Conservation (phyloP, 2,329 filamentous ascomycete genomes). For the Cordyceps cicadae region DNA sequence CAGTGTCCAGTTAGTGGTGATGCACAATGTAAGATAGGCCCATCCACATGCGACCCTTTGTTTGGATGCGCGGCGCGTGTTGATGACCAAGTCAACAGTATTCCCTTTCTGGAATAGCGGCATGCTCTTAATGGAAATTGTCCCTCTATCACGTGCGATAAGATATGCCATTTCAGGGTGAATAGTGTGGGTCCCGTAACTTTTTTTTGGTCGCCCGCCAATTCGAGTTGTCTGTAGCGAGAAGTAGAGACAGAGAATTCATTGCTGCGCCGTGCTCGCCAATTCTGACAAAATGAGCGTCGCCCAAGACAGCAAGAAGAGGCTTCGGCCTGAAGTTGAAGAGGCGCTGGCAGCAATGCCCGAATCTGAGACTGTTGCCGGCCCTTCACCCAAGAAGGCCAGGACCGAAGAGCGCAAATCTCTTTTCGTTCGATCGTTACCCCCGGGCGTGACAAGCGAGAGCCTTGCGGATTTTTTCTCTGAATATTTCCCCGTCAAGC, state of each 20-base stretch:
- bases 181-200: slow-evolving; percentile 10
- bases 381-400: slow-evolving; percentile 42
- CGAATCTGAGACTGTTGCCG: slow-evolving; percentile 23
- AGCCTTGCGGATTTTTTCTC: slow-evolving; percentile 84
- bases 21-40: neutral
- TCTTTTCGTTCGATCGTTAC: slow-evolving; percentile 85
- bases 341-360: slow-evolving; percentile 23
- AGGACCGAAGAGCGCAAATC: slow-evolving; percentile 57
- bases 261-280: neutral
- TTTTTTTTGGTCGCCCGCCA: slow-evolving; percentile 18
- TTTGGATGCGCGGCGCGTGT: slow-evolving; percentile 11
- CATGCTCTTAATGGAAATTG: neutral
- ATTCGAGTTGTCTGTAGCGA: neutral
- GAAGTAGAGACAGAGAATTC: neutral
- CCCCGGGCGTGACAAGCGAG: slow-evolving; percentile 70
- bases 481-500: slow-evolving; percentile 87
- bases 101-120: slow-evolving; percentile 24
- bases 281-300: slow-evolving; percentile 20
- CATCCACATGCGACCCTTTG: slow-evolving; percentile 9
- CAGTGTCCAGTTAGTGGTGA: neutral
- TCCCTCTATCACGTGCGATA: slow-evolving; percentile 27
- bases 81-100: slow-evolving; percentile 23
- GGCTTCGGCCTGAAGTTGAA: slow-evolving; percentile 26
- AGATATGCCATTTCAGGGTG: slow-evolving; percentile 16
- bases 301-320: slow-evolving; percentile 27